Percentiles rank a stretch among this genome's conserved stretches.
These are phyloP conservation scores for Leccinum boreale DNA, from an alignment of 768 basidiomycete species.

Conservation along the genomic window DNA sequence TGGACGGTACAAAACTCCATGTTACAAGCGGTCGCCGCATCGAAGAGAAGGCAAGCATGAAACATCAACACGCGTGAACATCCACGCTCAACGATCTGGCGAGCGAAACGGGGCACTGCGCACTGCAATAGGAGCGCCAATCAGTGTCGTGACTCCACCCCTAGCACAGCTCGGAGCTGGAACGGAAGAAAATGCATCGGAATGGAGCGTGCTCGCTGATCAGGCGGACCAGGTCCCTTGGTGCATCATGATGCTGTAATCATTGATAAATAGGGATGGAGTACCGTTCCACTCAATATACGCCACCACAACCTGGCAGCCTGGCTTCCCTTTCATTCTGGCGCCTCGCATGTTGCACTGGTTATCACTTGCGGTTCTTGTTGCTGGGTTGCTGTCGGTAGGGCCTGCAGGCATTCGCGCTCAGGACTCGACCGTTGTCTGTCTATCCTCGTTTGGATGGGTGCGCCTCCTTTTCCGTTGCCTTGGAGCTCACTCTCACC, in stretches of 20 bases:
- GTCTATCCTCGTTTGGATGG: slow-evolving; percentile 21
- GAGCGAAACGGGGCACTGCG: too few species aligned
- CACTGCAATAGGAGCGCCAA: too few species aligned
- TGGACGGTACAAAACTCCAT: too few species aligned
- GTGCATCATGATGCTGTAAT: background rate
- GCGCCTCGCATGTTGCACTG: slow-evolving; percentile 1
- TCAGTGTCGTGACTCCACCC: too few species aligned
- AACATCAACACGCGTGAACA: too few species aligned
- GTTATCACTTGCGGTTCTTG: slow-evolving; percentile 18
- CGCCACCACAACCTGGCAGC: background rate
- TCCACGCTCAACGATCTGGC: too few species aligned
- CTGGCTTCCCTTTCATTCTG: slow-evolving; percentile 4
- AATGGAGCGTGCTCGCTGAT: background rate
- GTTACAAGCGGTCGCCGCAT: too few species aligned
- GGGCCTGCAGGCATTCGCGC: slow-evolving; percentile 18
- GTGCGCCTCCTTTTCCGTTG: slow-evolving; percentile 13
- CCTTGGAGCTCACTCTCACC: background rate
- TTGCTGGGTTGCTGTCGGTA: slow-evolving; percentile 11
- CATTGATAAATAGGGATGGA: slow-evolving; percentile 13
- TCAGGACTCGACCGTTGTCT: slow-evolving; percentile 14
- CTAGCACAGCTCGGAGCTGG: too few species aligned
- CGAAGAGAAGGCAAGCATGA: too few species aligned
- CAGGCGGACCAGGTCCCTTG: background rate
- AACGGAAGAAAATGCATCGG: background rate
- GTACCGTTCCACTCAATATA: background rate